Evolutionary conservation across 331 rosid genomes (phyloP).

Genomic region (Quercus lobata): DNA sequence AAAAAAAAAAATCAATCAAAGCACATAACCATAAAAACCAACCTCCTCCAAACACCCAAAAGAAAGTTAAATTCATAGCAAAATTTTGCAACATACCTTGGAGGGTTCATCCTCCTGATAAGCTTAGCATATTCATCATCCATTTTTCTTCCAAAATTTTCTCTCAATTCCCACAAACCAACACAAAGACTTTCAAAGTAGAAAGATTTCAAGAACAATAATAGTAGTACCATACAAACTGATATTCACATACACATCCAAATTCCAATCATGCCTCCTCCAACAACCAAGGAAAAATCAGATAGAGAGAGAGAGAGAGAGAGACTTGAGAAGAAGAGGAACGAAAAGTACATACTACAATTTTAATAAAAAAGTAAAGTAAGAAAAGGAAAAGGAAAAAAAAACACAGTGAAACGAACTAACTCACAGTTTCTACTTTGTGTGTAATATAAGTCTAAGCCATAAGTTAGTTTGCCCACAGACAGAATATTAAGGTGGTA

Average conservation of each 20-base stretch:
- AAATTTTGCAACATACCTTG: conserved; percentile 36
- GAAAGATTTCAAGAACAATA: neutral
- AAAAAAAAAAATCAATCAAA: neutral
- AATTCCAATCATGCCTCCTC: conserved; percentile 24
- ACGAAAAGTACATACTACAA: neutral
- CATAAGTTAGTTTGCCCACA: neutral
- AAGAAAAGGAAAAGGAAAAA: too few relatives aligned
- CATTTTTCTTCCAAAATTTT: conserved; percentile 30
- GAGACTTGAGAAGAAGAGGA: neutral
- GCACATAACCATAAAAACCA: neutral
- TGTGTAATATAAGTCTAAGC: neutral
- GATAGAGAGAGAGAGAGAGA: neutral
- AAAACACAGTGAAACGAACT: neutral
- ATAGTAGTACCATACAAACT: neutral
- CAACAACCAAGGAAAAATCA: conserved; percentile 23
- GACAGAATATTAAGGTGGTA: neutral
- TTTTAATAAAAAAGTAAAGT: neutral
- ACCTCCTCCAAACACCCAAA: conserved; percentile 2
- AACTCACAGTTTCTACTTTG: neutral
- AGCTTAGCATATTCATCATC: conserved; percentile 87
- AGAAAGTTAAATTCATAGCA: neutral
- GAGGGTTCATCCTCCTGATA: conserved; percentile 84
- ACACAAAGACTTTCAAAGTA: neutral
- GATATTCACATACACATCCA: neutral
- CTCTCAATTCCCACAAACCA: neutral